Conservation (phyloP, 2,329 filamentous ascomycete species). For the Didymella keratinophila region DNA sequence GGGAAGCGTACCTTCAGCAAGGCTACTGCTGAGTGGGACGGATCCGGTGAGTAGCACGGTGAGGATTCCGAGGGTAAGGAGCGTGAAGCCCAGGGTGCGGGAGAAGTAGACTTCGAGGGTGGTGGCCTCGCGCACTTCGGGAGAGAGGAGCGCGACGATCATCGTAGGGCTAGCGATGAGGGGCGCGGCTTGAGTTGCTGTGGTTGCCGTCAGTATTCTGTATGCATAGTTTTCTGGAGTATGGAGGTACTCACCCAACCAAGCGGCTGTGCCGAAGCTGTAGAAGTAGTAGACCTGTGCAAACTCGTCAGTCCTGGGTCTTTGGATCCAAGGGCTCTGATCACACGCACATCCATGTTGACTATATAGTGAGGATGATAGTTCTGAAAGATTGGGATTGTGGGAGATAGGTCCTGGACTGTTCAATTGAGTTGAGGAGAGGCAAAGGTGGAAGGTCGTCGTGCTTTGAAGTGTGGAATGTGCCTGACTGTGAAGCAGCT, state of each 20-base stretch:
- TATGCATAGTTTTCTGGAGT: too few species aligned
- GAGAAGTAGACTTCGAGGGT: conserved; percentile 76
- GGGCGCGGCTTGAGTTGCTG: conserved; percentile 57
- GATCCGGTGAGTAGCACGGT: conserved; percentile 74
- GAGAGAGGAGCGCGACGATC: conserved; percentile 66
- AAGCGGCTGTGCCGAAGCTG: conserved; percentile 54
- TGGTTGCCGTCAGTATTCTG: conserved; percentile 18
- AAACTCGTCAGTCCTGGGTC: conserved; percentile 26
- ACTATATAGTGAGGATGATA: background rate
- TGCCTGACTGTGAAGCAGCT: conserved; percentile 7
- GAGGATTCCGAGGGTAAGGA: conserved; percentile 70
- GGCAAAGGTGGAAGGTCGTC: background rate
- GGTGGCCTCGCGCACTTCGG: conserved; percentile 63
- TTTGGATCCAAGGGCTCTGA: background rate
- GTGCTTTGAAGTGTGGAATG: conserved; percentile 19
- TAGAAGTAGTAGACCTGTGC: conserved; percentile 55
- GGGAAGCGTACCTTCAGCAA: conserved; percentile 42
- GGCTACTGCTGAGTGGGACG: conserved; percentile 68
- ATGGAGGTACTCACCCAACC: conserved; percentile 42
- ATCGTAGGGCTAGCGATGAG: conserved; percentile 68
- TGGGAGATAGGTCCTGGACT: too few species aligned
- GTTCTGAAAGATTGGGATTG: too few species aligned
- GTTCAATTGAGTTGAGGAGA: background rate
- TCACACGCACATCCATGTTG: conserved; percentile 20
- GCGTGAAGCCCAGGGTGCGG: conserved; percentile 72